A percentile compares a stretch with the other conserved stretches of the same genome.
phyloP scores from a whole-genome alignment of 225 moss, liverwort and hornwort species.

The Pseudisothecium myosuroides region DNA sequence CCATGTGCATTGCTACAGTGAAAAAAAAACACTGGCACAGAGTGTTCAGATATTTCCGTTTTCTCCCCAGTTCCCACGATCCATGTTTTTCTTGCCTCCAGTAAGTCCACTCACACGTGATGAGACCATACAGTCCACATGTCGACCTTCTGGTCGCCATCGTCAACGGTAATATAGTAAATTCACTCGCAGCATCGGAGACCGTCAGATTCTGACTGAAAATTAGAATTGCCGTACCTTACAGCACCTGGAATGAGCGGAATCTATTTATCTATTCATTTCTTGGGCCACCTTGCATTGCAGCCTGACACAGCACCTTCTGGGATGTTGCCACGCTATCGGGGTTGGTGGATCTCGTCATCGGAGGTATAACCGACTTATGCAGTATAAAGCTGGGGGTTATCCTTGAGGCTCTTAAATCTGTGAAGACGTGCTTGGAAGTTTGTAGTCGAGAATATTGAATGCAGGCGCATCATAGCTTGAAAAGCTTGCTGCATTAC shows the following conservation, averaged over 20 bases:
- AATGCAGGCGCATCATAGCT: too few relatives aligned
- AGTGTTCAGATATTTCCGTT: background rate
- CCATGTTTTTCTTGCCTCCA: background rate
- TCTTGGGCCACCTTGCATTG: background rate
- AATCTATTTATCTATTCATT: too few relatives aligned
- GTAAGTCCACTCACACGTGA: background rate
- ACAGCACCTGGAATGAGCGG: background rate
- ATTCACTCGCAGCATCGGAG: background rate
- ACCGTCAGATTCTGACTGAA: background rate
- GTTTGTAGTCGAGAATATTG: background rate
- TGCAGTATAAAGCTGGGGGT: background rate
- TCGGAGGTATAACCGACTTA: background rate
- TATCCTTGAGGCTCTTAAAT: accelerated
- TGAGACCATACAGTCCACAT: background rate
- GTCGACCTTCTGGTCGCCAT: background rate
- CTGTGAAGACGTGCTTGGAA: background rate
- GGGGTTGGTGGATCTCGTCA: background rate
- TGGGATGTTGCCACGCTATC: background rate
- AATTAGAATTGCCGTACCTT: too few relatives aligned
- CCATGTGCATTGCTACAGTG: too few relatives aligned
- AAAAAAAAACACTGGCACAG: too few relatives aligned
- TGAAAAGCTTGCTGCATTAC: background rate
- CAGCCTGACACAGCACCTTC: too few relatives aligned
- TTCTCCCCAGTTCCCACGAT: too few relatives aligned
- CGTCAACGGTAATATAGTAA: too few relatives aligned